Evolutionary conservation across 1,284 basidiomycete genomes (phyloP).

Genomic region (Vanrija sp.): DNA sequence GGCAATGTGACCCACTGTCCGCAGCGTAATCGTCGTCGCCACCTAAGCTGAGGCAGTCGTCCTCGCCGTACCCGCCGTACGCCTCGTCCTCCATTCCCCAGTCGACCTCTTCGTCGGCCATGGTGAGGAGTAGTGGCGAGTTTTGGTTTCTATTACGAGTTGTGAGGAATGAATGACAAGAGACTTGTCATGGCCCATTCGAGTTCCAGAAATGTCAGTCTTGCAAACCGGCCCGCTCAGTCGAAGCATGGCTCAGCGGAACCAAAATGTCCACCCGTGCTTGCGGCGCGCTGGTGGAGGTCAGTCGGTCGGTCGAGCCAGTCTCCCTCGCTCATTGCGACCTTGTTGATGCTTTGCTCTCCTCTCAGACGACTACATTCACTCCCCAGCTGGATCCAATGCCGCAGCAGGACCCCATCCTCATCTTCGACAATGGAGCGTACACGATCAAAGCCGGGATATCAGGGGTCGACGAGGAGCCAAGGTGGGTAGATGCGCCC

Average conservation of each 20-base stretch:
- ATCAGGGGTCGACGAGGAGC: conserved; percentile 41
- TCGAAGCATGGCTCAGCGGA: too few relatives aligned
- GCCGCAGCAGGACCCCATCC: conserved; percentile 40
- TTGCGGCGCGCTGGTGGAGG: too few relatives aligned
- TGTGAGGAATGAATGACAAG: too few relatives aligned
- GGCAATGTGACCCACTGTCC: background rate
- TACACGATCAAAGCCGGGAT: conserved; percentile 72
- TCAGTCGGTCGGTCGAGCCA: too few relatives aligned
- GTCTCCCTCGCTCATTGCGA: too few relatives aligned
- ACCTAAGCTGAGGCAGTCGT: conserved; percentile 13
- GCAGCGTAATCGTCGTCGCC: conserved; percentile 6
- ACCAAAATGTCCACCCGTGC: too few relatives aligned
- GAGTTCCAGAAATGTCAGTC: too few relatives aligned
- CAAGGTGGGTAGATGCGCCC: conserved; percentile 28
- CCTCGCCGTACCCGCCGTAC: conserved; percentile 3
- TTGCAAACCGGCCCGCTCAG: too few relatives aligned
- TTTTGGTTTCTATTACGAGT: background rate
- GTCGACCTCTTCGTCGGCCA: conserved; percentile 30
- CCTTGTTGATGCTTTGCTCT: too few relatives aligned
- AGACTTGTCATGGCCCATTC: too few relatives aligned
- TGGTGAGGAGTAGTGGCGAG: background rate
- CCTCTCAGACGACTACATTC: too few relatives aligned
- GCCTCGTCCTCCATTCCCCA: conserved; percentile 23
- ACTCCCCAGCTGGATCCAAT: too few relatives aligned
- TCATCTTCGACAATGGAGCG: conserved; percentile 82